Conservation (phyloP, 129 eudicot genomes). For the Artemisia tridentata region DNA sequence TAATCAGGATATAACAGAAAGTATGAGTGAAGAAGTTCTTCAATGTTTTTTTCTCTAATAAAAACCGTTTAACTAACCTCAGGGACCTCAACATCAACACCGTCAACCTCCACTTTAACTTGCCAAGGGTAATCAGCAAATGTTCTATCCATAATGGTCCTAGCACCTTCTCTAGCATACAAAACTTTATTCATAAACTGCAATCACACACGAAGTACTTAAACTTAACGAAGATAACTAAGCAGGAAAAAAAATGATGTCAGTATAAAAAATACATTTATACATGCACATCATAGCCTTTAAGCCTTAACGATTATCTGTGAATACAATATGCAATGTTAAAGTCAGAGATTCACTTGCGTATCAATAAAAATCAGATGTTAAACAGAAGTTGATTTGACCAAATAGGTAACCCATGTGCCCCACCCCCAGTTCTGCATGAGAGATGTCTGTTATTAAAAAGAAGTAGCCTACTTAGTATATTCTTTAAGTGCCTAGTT, state of each 20-base stretch:
- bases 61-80: slow-evolving; percentile 54
- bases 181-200: slow-evolving; percentile 98
- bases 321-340: not conserved
- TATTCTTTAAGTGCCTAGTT: too few relatives aligned
- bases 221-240: slow-evolving; percentile 19
- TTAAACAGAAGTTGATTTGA: not conserved
- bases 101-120: slow-evolving; percentile 91
- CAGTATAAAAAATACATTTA: not conserved
- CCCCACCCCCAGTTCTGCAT: not conserved
- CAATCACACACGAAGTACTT: slow-evolving; percentile 26
- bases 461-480: too few relatives aligned
- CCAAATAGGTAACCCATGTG: not conserved
- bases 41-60: not conserved
- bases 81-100: slow-evolving; percentile 91
- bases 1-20: not conserved
- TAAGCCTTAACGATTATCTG: not conserved
- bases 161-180: slow-evolving; percentile 99
- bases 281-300: not conserved
- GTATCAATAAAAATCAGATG: not conserved
- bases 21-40: not conserved
- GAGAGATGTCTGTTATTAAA: too few relatives aligned
- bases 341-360: not conserved
- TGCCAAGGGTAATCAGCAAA: slow-evolving; percentile 97
- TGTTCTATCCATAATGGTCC: slow-evolving; percentile 92
- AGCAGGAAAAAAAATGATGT: not conserved